Evolutionary conservation across 306 rosid species (phyloP), one percentile per base, ranked within the genome.

Genomic region (Purshia tridentata): DNA sequence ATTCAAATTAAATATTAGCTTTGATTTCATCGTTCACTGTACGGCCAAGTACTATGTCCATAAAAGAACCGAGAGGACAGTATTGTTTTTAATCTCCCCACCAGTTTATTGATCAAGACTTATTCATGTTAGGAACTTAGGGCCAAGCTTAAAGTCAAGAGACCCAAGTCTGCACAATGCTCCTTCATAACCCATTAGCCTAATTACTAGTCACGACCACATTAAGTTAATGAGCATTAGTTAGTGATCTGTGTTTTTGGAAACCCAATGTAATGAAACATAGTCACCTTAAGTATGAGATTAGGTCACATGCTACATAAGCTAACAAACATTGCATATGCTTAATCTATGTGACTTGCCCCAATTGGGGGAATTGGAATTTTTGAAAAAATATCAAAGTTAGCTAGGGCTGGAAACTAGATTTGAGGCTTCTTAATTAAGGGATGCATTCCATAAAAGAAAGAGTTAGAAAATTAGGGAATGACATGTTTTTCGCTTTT

Each of bases 401-500:
- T 20, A 56, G 14, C 40, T 22, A 56, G 37, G 20, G 2, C 66
- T 61, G 14, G 47, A 12, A 61, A 61, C 47, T 16, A 22, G 23
- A 15, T 5, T 39, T 8, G 2, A 60, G 15, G 66, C 39, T 55
- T 42, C 52, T 20, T 42, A 55, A 41, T 70, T 45, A 65, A 12
- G 46, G n/a, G 56, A 12, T 62, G 11, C 51, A 1, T 55, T 19
- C 8, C 51, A 5, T 29, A 57, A n/a, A 22, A 57, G 70, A 69
- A 35, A 29, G 70, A n/a, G 19, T 42, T 51, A 71, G 53, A 55
- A 61, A 66, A 45, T 61, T 37, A 58, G 75, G 77, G 22, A 61
- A 84, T 72, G 59, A 67, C 82, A 56, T 20, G 73, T 73, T 76
- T 81, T 83, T 87, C 70, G 59, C 80, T 78, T 52, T 67, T 5